Base-by-base conservation (phyloP, 2,329 filamentous ascomycete species). In the Cadophora luteo-olivacea region DNA sequence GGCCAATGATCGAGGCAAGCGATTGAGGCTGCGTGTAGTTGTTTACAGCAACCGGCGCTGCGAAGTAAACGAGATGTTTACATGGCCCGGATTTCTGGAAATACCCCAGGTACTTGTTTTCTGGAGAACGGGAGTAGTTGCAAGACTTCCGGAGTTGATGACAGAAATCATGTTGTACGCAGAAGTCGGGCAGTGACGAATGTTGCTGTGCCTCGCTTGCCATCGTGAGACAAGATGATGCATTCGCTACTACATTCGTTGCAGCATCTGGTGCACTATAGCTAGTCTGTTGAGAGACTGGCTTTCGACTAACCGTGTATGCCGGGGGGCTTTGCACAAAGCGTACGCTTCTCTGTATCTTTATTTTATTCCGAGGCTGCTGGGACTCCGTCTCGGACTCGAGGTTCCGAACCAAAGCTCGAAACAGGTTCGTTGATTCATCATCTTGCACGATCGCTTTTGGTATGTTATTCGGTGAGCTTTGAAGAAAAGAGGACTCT, bases 31-130 rank as follows among this genome's bases (percentile, higher is more conserved):
- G 29, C 9, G 54, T 57, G 14, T 57, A 36, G 8, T 36, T 36
- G 41, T 68, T 36, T 57, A 22, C 54, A 19, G 45, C 14, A 19
- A 38, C 61, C 48, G 68, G 67, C 19, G 67, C 58, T 33, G 67
- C 60, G 32, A 66, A 65, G 57, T 65, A 70, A 6, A 70, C 65
- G 3, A 65, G 68, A 51, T 70, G 66, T 57, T 67, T 68, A 25
- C 61, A 70, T 11, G 62, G 51, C 36, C 64, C 62, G 19, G 38
- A 49, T 32, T 55, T 70, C 52, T 63, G 41, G 24, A 70, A 49
- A 24, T 68, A 70, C 19, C 68, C 68, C 8, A 70, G 48, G 33
- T 65, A 68, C 22, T 63, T 62, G 14, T 66, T 62, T 4, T 41
- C 36, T 41, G 41, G 62, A 4, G 55, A 25, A 32, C 29, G 55